Base-by-base conservation (phyloP, 179 eudicot species). In the Camellia oleifera region DNA sequence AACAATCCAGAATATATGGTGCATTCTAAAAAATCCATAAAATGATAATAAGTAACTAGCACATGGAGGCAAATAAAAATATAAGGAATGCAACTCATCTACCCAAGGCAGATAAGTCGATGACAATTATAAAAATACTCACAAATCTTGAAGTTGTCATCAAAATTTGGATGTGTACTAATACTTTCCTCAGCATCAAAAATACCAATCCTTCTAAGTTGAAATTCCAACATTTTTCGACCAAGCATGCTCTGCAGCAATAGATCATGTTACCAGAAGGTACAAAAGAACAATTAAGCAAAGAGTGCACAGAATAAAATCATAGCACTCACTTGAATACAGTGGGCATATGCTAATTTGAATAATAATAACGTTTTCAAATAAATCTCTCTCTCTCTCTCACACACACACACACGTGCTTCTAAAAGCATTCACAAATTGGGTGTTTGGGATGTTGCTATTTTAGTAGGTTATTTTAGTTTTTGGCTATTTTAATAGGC, bases 241-340 rank as follows among this genome's bases (percentile, higher is more conserved):
- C 94, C 98, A 82, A 96, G 88, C 97, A 96, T 91, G 87, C 98
- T 96, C 99, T 96, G 92, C 72, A 81, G 77, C 46, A 54, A 79
- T 63, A 70, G 69, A 66, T 65, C 67, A 74, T 6, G 57, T 45
- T 77, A 70, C 40, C 56, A 65, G 42, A 66, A 17, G 73, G 32
- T 54, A 76, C 63, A 66, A 77, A 66, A 77, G 53, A 26, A 63
- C n/a, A 63, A n/a, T 11, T 23, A 48, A 26, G 23, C 20, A 64
- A 63, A 10, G 3, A 20, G 2, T 4, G 52, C 52, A 23, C 20
- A 65, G 17, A 23, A 64, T 5, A 50, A 10, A 32, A 77, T 77
- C 15, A 65, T 2, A 66, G 53, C 20, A 77, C 20, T 13, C 46
- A 18, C 58, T 23, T 15, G 57, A 20, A 18, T 48, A 17, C 70